Evolutionary conservation across 2,329 filamentous ascomycete species (phyloP).

Genomic region (Podosphaera xanthii): DNA sequence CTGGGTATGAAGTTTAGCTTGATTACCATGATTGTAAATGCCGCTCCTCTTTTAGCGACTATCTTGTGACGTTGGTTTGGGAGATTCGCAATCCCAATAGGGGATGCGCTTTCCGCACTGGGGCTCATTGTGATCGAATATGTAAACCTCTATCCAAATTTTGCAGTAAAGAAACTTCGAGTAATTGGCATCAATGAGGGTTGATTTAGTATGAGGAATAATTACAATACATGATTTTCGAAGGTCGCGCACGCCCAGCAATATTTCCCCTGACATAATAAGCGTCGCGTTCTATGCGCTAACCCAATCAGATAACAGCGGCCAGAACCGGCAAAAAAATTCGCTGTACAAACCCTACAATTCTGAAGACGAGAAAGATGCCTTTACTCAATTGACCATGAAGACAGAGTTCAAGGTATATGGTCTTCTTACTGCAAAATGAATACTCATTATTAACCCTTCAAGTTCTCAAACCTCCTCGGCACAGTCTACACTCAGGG

Average conservation of each 20-base stretch:
- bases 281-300: constrained; percentile 2
- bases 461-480: constrained; percentile 87
- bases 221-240: background rate
- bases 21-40: constrained; percentile 94
- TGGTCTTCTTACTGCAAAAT: background rate
- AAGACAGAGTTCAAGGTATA: constrained; percentile 96
- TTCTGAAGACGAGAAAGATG: constrained; percentile 5
- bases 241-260: background rate
- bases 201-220: background rate
- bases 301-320: background rate
- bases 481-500: constrained; percentile 97
- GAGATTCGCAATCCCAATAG: constrained; percentile 52
- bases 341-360: background rate
- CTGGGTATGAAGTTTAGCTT: background rate
- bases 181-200: background rate
- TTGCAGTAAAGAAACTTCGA: background rate
- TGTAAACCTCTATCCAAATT: background rate
- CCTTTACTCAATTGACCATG: constrained; percentile 34
- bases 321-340: background rate
- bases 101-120: constrained; percentile 36
- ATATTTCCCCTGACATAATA: constrained; percentile 6
- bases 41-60: constrained; percentile 66
- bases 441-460: constrained; percentile 1
- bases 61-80: constrained; percentile 44
- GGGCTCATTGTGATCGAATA: constrained; percentile 26